Percentiles rank a stretch among this genome's conserved stretches.
Evolutionary conservation across 495 filamentous ascomycete species (phyloP).

Genomic region (Aspergillus sclerotiicarbonarius): DNA sequence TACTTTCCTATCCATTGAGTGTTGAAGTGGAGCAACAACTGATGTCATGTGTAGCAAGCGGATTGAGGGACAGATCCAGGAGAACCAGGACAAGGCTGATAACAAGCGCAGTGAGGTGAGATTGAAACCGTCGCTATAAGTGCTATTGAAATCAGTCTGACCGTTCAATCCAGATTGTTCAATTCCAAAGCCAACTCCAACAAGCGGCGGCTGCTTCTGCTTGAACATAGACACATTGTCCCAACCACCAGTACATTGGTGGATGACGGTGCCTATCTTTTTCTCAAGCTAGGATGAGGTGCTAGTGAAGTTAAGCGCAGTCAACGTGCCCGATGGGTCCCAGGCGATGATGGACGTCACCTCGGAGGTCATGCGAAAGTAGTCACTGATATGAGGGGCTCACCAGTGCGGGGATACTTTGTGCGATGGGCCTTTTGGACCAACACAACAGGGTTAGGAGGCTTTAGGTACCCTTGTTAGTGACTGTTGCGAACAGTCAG

Average conservation of each 20-base stretch:
- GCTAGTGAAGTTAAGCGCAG: constrained; percentile 1
- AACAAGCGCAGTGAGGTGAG: constrained; percentile 70
- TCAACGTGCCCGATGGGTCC: neutral
- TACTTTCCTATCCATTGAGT: neutral
- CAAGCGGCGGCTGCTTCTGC: constrained; percentile 38
- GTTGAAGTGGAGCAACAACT: constrained; percentile 5
- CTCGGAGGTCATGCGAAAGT: neutral
- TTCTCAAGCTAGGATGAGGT: neutral
- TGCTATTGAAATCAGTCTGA: constrained; percentile 13
- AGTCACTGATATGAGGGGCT: neutral
- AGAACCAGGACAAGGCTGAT: constrained; percentile 77
- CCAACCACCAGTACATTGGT: neutral
- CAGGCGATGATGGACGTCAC: neutral
- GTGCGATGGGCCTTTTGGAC: neutral
- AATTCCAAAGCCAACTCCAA: constrained; percentile 43
- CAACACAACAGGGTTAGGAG: neutral
- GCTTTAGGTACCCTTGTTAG: constrained; percentile 6
- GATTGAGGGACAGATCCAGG: constrained; percentile 76
- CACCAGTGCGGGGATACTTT: neutral
- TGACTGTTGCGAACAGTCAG: neutral
- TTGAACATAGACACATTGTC: constrained; percentile 15
- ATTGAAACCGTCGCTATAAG: neutral
- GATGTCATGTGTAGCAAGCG: constrained; percentile 58
- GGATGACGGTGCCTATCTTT: neutral
- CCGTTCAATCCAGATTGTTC: constrained; percentile 34